Evolutionary conservation across 805 yeast species (phyloP), one percentile per base, ranked within the genome.

Genomic region (Wickerhamiella musiphila): DNA sequence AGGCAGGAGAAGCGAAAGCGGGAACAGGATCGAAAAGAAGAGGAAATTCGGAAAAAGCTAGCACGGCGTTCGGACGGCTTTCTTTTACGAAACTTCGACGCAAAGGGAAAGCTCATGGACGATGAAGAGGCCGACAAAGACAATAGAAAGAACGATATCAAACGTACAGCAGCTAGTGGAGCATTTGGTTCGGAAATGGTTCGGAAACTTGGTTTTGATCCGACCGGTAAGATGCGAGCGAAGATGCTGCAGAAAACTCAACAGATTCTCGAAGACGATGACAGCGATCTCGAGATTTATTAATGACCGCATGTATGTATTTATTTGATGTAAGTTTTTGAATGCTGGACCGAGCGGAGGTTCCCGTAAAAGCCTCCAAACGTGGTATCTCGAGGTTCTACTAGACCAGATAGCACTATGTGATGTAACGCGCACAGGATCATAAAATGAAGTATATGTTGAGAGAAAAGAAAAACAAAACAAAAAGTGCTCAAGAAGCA

Each of bases 31-130:
- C 31, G 56, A 57, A 36, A 49, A 3, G 47, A 44, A 17, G 27
- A 33, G 6, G 13, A 44, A 34, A 48, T 51, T 26, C 54, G 66
- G 31, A 55, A 59, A n/a, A 41, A 55, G 22, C 43, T 53, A 3
- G 45, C 50, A 1, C 32, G 34, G 23, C 31, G 45, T 8, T 41
- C 45, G 1, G 48, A 39, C 11, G 54, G 51, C 6, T 28, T 27
- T 22, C 33, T 45, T 33, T 37, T 49, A 13, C 38, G 46, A 13
- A 42, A 40, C 20, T 42, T 30, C 27, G 47, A 47, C 22, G 32
- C 13, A 8, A 36, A 39, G 29, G 52, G 51, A 8, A 25, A 32
- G 2, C 34, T 36, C 11, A 19, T 39, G 4, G 35, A 37, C 8
- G 21, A 29, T 2, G 39, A 37, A 14, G 24, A 28, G 10, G 29